Evolutionary conservation across 2,329 filamentous ascomycete genomes (phyloP).

Genomic region (Pestalotiopsis sp.): DNA sequence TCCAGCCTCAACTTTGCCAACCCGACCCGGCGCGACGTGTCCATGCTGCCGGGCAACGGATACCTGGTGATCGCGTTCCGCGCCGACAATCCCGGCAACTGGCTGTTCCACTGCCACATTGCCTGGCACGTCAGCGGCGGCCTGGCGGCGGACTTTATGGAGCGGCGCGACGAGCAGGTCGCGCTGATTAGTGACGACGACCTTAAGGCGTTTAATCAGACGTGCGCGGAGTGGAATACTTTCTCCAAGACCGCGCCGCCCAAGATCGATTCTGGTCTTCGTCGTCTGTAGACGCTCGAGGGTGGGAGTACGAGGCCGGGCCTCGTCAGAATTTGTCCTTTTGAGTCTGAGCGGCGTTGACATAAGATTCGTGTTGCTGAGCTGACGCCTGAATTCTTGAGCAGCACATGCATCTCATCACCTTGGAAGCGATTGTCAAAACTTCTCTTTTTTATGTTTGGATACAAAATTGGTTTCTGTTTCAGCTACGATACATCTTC

Average conservation of each 20-base stretch:
- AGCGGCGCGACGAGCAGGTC: constrained; percentile 19
- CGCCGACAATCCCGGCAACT: constrained; percentile 51
- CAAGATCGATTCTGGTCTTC: constrained; percentile 15
- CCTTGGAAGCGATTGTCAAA: too few species aligned
- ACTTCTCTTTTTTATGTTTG: too few species aligned
- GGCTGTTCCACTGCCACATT: constrained; percentile 51
- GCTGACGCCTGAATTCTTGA: too few species aligned
- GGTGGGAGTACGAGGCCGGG: neutral
- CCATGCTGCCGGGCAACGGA: constrained; percentile 43
- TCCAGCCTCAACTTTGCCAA: constrained; percentile 37
- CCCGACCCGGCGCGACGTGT: constrained; percentile 47
- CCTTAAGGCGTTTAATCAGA: constrained; percentile 10
- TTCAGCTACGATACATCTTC: neutral
- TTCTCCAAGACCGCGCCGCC: neutral
- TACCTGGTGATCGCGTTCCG: constrained; percentile 49
- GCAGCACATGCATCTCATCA: too few species aligned
- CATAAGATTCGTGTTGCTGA: too few species aligned
- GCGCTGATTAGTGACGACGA: constrained; percentile 8
- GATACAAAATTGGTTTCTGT: neutral
- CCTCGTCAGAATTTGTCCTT: neutral
- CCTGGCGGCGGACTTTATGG: constrained; percentile 54
- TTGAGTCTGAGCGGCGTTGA: neutral
- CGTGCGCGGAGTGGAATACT: constrained; percentile 11
- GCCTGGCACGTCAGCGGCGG: constrained; percentile 52
- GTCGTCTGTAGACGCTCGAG: neutral